Conservation (phyloP, 768 basidiomycete genomes). For the Trametes maxima region DNA sequence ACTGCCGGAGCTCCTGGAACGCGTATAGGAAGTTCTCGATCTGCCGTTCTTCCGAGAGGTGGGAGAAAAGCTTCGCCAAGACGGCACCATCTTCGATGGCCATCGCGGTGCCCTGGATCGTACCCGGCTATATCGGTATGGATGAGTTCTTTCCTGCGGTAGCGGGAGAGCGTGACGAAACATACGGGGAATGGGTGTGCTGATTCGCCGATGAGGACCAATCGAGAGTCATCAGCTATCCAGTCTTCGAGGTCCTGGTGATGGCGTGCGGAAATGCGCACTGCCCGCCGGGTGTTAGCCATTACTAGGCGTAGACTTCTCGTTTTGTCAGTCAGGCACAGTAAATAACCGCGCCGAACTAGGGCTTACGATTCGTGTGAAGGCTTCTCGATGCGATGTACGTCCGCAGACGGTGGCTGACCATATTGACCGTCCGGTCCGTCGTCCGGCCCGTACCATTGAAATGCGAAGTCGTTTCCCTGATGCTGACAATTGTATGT, state of each 20-base stretch:
- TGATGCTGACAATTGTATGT: not conserved
- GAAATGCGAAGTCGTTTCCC: conserved; percentile 3
- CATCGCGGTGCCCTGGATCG: conserved; percentile 39
- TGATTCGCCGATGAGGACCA: conserved; percentile 39
- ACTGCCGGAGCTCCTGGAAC: conserved; percentile 38
- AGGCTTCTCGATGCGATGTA: not conserved
- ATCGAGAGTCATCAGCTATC: conserved; percentile 34
- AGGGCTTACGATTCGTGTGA: not conserved
- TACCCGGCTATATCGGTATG: conserved; percentile 30
- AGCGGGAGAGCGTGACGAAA: not conserved
- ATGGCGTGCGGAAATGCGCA: conserved; percentile 26
- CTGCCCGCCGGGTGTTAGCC: conserved; percentile 11
- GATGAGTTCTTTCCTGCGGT: not conserved
- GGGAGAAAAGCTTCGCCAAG: conserved; percentile 42
- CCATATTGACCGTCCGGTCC: conserved; percentile 1
- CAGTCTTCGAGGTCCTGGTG: conserved; percentile 34
- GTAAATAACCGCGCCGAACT: not conserved
- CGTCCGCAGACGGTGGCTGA: not conserved
- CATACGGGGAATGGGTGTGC: conserved; percentile 42
- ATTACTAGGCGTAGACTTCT: conserved; percentile 21
- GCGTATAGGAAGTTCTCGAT: conserved; percentile 37
- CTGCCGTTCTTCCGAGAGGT: conserved; percentile 33
- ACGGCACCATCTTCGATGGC: conserved; percentile 44
- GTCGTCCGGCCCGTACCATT: conserved; percentile 13
- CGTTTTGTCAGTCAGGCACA: not conserved